phyloP scores from a whole-genome alignment of 768 basidiomycete species.

The Boletus reticuloceps region DNA sequence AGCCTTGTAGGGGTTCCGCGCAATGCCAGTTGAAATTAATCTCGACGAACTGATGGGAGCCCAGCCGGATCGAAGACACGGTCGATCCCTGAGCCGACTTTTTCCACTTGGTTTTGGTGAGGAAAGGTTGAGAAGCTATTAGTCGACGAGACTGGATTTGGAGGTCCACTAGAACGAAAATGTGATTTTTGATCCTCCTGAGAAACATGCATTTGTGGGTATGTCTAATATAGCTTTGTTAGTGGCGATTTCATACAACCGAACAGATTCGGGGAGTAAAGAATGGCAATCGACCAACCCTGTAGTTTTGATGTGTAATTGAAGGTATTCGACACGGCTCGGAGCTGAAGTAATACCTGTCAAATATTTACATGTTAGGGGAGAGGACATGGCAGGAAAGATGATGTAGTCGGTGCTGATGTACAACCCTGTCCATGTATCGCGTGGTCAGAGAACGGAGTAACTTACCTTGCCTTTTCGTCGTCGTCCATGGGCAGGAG shows the following conservation, averaged over 20 bases:
- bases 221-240: slow-evolving; percentile 12
- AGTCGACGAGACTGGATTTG: slow-evolving; percentile 31
- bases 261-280: too few relatives aligned
- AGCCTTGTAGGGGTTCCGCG: too few relatives aligned
- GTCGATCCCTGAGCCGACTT: slow-evolving; percentile 20
- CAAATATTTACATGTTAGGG: too few relatives aligned
- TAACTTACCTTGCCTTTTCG: slow-evolving; percentile 13
- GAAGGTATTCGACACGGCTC: too few relatives aligned
- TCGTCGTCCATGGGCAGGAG: slow-evolving; percentile 22
- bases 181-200: slow-evolving; percentile 9
- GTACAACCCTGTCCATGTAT: background rate
- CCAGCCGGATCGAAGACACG: slow-evolving; percentile 32
- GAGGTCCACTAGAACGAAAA: slow-evolving; percentile 30
- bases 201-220: slow-evolving; percentile 9
- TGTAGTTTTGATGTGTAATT: too few relatives aligned
- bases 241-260: slow-evolving; percentile 17
- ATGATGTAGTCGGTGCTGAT: too few relatives aligned
- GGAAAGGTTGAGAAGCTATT: slow-evolving; percentile 28
- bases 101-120: slow-evolving; percentile 24
- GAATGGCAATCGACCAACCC: too few relatives aligned
- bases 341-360: too few relatives aligned
- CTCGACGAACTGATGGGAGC: slow-evolving; percentile 29
- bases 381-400: too few relatives aligned
- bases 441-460: too few relatives aligned
- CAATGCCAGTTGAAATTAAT: slow-evolving; percentile 11